Conservation (phyloP, 164 flowering plant genomes). For the Magnolia officinalis region DNA sequence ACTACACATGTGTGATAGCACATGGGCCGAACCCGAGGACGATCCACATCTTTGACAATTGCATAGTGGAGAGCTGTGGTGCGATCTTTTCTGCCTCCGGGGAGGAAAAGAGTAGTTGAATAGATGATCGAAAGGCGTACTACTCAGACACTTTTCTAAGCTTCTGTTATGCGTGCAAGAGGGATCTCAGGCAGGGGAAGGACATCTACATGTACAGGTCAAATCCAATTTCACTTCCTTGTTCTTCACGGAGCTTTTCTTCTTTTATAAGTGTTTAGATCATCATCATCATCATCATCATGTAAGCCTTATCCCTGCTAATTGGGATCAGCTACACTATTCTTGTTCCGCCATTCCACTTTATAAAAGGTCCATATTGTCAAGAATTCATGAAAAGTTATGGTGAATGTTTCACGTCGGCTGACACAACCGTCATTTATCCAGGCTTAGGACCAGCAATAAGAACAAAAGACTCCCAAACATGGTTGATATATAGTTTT, state of each 20-base stretch:
- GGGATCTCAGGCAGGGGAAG: slow-evolving; percentile 61
- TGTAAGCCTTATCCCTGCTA: background rate
- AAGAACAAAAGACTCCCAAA: too few relatives aligned
- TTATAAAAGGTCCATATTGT: background rate
- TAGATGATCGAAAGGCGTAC: slow-evolving; percentile 13
- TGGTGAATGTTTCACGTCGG: background rate
- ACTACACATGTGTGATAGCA: slow-evolving; percentile 70
- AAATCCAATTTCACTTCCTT: slow-evolving; percentile 4
- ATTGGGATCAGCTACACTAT: background rate
- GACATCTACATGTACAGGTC: slow-evolving; percentile 95
- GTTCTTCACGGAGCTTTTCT: background rate
- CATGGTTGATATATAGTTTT: too few relatives aligned
- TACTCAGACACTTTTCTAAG: slow-evolving; percentile 62
- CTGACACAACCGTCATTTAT: background rate
- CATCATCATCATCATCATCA: background rate
- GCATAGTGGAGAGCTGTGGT: slow-evolving; percentile 55
- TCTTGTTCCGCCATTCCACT: background rate
- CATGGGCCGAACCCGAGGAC: slow-evolving; percentile 71
- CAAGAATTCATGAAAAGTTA: background rate
- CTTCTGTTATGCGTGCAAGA: slow-evolving; percentile 68
- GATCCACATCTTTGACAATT: slow-evolving; percentile 78
- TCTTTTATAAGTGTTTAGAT: background rate
- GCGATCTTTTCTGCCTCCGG: slow-evolving; percentile 31
- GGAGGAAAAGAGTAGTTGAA: slow-evolving; percentile 16
- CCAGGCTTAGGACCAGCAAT: too few relatives aligned